Percentiles rank a stretch among this genome's conserved stretches.
These are phyloP conservation scores for Psidium guajava DNA, from an alignment of 345 rosid genomes.

Conservation along the genomic window DNA sequence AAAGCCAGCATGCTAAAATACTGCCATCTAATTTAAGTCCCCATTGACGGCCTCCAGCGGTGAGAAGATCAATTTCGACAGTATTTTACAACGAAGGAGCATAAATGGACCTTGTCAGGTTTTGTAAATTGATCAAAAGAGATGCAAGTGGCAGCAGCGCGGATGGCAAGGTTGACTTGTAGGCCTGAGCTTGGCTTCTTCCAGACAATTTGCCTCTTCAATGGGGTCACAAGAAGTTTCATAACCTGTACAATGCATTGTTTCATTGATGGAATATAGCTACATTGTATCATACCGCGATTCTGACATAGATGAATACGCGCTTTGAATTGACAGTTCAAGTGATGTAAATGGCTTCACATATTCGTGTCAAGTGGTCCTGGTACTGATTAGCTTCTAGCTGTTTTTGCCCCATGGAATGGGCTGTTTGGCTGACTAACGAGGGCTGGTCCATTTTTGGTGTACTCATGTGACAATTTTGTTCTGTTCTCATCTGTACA, in stretches of 20 bases:
- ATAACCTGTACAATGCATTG: slow-evolving; percentile 14
- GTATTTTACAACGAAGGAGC: slow-evolving; percentile 1
- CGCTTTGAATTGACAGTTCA: neutral
- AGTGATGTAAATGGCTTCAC: slow-evolving; percentile 16
- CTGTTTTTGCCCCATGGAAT: neutral
- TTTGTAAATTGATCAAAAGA: slow-evolving; percentile 3
- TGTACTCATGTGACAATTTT: neutral
- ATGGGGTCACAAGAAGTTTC: slow-evolving; percentile 8
- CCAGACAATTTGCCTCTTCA: slow-evolving; percentile 1
- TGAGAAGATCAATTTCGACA: slow-evolving; percentile 7
- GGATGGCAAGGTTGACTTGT: slow-evolving; percentile 1
- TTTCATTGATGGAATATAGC: neutral
- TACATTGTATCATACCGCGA: slow-evolving; percentile 14
- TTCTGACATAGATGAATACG: slow-evolving; percentile 6
- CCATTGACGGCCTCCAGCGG: slow-evolving; percentile 13
- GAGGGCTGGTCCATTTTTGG: neutral
- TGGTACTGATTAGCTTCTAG: neutral
- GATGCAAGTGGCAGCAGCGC: slow-evolving; percentile 1
- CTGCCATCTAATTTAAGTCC: slow-evolving; percentile 71
- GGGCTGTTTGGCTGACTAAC: neutral
- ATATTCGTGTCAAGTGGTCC: slow-evolving; percentile 2
- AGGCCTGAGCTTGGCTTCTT: slow-evolving; percentile 12
- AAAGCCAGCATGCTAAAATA: slow-evolving; percentile 90
- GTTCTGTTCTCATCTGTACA: neutral
- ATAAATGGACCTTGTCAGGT: slow-evolving; percentile 3